These are phyloP conservation scores for Dacryopinax spathularia DNA, from an alignment of 768 basidiomycete genomes.

Conservation along the genomic window DNA sequence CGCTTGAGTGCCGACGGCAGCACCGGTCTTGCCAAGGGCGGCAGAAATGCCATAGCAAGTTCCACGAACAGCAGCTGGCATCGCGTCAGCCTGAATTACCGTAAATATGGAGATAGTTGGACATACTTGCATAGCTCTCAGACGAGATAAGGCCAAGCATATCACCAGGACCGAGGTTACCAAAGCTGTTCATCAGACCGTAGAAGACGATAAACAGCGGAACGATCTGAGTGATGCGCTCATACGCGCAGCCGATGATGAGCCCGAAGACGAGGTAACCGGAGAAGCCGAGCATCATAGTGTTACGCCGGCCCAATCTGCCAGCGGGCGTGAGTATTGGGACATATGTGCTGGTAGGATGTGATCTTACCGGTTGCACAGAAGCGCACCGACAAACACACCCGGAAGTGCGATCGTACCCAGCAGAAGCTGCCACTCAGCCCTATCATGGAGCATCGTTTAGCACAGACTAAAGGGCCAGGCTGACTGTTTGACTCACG, in stretches of 20 bases:
- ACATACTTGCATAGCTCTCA: conserved; percentile 36
- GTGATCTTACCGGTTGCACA: conserved; percentile 12
- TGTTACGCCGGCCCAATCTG: conserved; percentile 4
- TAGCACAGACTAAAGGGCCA: background rate
- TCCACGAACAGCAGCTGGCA: conserved; percentile 44
- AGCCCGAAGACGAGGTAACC: conserved; percentile 54
- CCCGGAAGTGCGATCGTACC: conserved; percentile 51
- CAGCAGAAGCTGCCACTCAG: conserved; percentile 57
- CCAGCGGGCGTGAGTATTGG: background rate
- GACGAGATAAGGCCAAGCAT: conserved; percentile 54
- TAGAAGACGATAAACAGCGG: conserved; percentile 59
- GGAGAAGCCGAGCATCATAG: conserved; percentile 57
- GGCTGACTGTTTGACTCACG: background rate
- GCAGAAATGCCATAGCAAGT: conserved; percentile 58
- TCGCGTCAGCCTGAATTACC: background rate
- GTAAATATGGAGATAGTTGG: background rate
- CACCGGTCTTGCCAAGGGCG: conserved; percentile 55
- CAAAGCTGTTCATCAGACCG: conserved; percentile 56
- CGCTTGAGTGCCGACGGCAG: conserved; percentile 54
- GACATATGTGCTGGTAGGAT: background rate
- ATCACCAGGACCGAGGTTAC: conserved; percentile 61
- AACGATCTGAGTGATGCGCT: conserved; percentile 46
- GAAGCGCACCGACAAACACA: conserved; percentile 34
- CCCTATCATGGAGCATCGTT: conserved; percentile 33
- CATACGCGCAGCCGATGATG: conserved; percentile 44